These are phyloP conservation scores for Eurotiales sp. DNA, from an alignment of 2,329 filamentous ascomycete species.

Conservation along the genomic window DNA sequence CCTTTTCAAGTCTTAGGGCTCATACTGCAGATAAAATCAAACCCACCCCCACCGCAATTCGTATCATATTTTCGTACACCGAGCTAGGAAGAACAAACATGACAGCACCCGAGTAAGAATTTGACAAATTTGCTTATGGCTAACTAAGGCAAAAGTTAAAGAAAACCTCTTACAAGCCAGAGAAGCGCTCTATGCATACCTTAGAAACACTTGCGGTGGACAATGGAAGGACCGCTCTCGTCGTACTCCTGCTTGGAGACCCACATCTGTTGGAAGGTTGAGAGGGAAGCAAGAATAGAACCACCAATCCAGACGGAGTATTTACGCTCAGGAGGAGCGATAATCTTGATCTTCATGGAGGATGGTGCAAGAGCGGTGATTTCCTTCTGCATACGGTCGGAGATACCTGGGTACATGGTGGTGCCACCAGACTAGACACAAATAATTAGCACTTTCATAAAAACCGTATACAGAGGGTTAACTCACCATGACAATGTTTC, in stretches of 20 bases:
- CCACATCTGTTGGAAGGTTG: constrained; percentile 99
- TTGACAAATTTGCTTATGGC: constrained; percentile 15
- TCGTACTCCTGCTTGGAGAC: constrained; percentile 99
- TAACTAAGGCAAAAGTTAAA: constrained; percentile 1
- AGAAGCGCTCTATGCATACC: constrained; percentile 36
- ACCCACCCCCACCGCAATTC: constrained; percentile 25
- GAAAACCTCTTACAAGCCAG: background rate
- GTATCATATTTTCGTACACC: constrained; percentile 41
- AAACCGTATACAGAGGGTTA: too few relatives aligned
- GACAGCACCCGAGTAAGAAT: constrained; percentile 24
- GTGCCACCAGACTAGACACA: constrained; percentile 88
- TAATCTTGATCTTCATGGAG: constrained; percentile 99
- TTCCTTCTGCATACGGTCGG: constrained; percentile 99
- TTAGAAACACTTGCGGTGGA: constrained; percentile 99
- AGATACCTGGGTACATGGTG: constrained; percentile 99
- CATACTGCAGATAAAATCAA: constrained; percentile 17
- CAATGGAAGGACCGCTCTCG: constrained; percentile 98
- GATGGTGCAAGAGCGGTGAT: constrained; percentile 98
- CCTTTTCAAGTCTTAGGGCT: constrained; percentile 5
- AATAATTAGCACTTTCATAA: constrained; percentile 6
- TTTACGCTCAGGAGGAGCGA: constrained; percentile 99
- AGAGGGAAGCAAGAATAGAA: constrained; percentile 98
- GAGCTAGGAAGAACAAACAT: constrained; percentile 37
- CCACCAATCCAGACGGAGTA: constrained; percentile 99
- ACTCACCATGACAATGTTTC: constrained; percentile 99